Conservation (phyloP, 805 yeast genomes). For the Suhomyces emberorum region DNA sequence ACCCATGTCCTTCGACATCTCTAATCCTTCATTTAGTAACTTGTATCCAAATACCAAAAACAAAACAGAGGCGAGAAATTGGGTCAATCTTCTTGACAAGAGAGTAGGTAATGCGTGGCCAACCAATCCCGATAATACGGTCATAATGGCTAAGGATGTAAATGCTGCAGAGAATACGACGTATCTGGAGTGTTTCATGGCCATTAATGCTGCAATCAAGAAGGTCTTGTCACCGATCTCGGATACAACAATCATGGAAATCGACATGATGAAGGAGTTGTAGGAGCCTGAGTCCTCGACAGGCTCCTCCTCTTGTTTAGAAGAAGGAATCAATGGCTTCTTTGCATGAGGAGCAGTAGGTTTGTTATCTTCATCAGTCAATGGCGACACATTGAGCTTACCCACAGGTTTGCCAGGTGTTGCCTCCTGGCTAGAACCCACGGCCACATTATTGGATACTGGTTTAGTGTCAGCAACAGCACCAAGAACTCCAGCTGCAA, state of each 20-base stretch:
- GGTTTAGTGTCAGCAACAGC: not conserved
- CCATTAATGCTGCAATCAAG: constrained; percentile 95
- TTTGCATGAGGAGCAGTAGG: constrained; percentile 24
- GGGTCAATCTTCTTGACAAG: constrained; percentile 75
- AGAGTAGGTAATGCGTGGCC: constrained; percentile 90
- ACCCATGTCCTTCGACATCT: constrained; percentile 77
- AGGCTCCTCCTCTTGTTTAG: constrained; percentile 9
- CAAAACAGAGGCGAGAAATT: constrained; percentile 73
- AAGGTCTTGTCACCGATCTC: constrained; percentile 98
- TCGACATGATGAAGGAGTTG: constrained; percentile 70
- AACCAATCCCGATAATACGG: constrained; percentile 81
- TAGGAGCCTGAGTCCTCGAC: constrained; percentile 14
- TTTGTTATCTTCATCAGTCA: constrained; percentile 26
- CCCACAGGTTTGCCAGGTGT: not conserved
- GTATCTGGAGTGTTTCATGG: constrained; percentile 84
- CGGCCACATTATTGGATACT: not conserved
- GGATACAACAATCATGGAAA: constrained; percentile 89
- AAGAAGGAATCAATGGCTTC: constrained; percentile 17
- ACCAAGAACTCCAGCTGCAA: constrained; percentile 1
- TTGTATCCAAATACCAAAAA: constrained; percentile 81
- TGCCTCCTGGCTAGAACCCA: not conserved
- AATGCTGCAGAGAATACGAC: constrained; percentile 90
- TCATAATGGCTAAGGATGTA: constrained; percentile 83
- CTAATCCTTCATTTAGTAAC: constrained; percentile 74
- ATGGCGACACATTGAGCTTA: constrained; percentile 16